Evolutionary conservation across 2,329 filamentous ascomycete species (phyloP), one percentile per base, ranked within the genome.

Genomic region (Fusarium sp.): DNA sequence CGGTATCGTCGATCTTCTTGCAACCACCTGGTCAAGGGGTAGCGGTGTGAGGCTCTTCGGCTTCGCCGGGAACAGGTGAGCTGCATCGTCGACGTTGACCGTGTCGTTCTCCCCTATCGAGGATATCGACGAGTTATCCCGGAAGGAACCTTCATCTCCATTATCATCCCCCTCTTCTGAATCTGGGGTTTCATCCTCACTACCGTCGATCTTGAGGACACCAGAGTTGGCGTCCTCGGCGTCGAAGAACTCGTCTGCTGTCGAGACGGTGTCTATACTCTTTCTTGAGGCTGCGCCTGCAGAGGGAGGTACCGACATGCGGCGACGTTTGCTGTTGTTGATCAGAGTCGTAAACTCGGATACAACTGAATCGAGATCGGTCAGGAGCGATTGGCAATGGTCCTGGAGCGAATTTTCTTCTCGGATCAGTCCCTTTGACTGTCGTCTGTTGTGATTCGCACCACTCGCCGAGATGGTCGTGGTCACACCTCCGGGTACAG

Each of bases 201-300:
- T 94, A 54, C 89, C 91, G 69, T 86, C 83, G 62, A 98, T 96
- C 58, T 92, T 92, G 71, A 97, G 86, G 10, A 98, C 87, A 64
- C 94, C 91, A 9, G 92, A 91, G 18, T 85, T 85, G 27, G 84
- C 86, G 75, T 90, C 89, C 78, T 93, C 91, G 1, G 97, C 97
- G 81, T 99, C 97, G 78, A 98, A 99, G 84, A 98, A 99, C 80
- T 98, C 96, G 66, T 97, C 94, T 3, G 90, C 90, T 2, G 94
- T 93, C 25, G 89, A 89, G 6, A 92, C 88, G 0, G 95, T 97
- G 71, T 98, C 95, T 63, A 97, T 90, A 79, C 95, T 98, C 78
- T 89, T 87, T 40, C 88, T 85, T 10, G 86, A 84, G 60, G 75
- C 82, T 52, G 74, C 82, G 33, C 81, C 85, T 5, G 88, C 82